Conservation (phyloP, 805 yeast genomes). For the Diddensiella santjacobensis region DNA sequence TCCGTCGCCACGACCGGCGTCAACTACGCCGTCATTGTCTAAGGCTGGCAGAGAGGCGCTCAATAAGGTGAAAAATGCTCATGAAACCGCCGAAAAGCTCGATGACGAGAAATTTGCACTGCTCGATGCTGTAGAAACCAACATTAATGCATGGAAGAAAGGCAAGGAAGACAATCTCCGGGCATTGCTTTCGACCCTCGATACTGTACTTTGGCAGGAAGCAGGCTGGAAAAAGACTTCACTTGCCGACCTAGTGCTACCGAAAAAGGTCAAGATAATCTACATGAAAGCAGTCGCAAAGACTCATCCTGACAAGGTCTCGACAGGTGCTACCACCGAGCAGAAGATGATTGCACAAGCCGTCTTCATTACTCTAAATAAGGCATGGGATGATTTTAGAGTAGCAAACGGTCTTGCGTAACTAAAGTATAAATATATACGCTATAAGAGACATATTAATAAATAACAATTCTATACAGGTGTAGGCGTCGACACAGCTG, state of each 20-base stretch:
- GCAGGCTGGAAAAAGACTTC: slow-evolving; percentile 63
- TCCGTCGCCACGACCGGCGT: slow-evolving; percentile 5
- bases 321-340: slow-evolving; percentile 55
- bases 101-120: slow-evolving; percentile 59
- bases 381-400: slow-evolving; percentile 87
- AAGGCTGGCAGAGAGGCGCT: slow-evolving; percentile 43
- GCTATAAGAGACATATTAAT: background rate
- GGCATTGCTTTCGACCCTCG: slow-evolving; percentile 66
- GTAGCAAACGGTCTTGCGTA: slow-evolving; percentile 45
- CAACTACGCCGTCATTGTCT: slow-evolving; percentile 13
- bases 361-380: slow-evolving; percentile 76
- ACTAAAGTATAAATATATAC: too few species aligned
- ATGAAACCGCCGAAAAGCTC: slow-evolving; percentile 41
- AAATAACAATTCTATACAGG: background rate
- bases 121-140: slow-evolving; percentile 57
- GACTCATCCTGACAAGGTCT: slow-evolving; percentile 82
- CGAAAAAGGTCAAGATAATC: slow-evolving; percentile 79
- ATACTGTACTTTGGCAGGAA: slow-evolving; percentile 63
- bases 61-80: slow-evolving; percentile 47
- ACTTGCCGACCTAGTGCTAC: slow-evolving; percentile 74
- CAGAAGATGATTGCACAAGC: slow-evolving; percentile 80
- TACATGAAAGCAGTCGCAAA: slow-evolving; percentile 79
- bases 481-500: background rate
- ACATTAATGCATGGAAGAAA: slow-evolving; percentile 57
- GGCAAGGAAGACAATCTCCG: slow-evolving; percentile 83